These are phyloP conservation scores for Kondoa subrosea DNA, from an alignment of 768 basidiomycete genomes.

Conservation along the genomic window DNA sequence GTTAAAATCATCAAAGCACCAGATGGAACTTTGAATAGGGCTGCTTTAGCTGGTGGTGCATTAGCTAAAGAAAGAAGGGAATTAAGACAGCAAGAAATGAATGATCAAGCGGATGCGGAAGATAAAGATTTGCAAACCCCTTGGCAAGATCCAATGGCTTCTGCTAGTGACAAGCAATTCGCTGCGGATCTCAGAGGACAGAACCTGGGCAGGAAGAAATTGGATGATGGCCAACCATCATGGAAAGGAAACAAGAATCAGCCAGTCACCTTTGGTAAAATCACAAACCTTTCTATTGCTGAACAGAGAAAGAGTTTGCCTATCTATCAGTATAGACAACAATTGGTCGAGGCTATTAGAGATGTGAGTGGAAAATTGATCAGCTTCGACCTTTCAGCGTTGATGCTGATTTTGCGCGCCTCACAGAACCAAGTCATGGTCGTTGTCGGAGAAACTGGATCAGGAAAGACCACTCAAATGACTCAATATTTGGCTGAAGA, in stretches of 20 bases:
- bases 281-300: conserved; percentile 72
- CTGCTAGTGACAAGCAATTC: conserved; percentile 65
- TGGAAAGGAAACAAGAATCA: conserved; percentile 70
- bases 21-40: conserved; percentile 88
- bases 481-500: conserved; percentile 91
- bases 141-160: conserved; percentile 97
- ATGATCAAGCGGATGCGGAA: conserved; percentile 85
- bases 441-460: conserved; percentile 95
- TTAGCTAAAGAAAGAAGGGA: conserved; percentile 90
- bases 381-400: too few species aligned
- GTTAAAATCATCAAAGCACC: conserved; percentile 98
- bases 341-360: conserved; percentile 70
- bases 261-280: conserved; percentile 85
- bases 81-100: conserved; percentile 78
- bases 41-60: conserved; percentile 81
- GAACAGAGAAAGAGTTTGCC: conserved; percentile 83
- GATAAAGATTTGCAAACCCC: conserved; percentile 86
- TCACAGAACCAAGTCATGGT: conserved; percentile 84
- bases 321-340: conserved; percentile 84
- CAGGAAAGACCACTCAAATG: conserved; percentile 99
- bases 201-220: conserved; percentile 37
- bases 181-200: conserved; percentile 66
- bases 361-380: too few species aligned
- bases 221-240: conserved; percentile 68
- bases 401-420: conserved; percentile 21